phyloP scores from a whole-genome alignment of 2,329 filamentous ascomycete genomes.

The Colletotrichum tabaci region DNA sequence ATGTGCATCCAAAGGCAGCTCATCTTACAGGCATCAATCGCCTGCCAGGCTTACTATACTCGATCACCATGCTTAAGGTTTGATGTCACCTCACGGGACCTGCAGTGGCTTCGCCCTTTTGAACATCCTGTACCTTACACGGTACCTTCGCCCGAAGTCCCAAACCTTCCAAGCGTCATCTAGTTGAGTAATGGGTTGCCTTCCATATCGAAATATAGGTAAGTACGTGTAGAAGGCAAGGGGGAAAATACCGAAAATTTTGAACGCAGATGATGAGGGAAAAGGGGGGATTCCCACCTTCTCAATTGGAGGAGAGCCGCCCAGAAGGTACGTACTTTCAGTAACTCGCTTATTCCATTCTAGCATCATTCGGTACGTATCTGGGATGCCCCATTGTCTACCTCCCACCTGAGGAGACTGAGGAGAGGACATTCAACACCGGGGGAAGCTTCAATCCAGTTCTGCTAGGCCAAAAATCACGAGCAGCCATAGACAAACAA shows the following conservation, averaged over 20 bases:
- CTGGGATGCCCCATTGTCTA: too few relatives aligned
- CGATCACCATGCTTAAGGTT: constrained; percentile 36
- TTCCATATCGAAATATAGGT: too few relatives aligned
- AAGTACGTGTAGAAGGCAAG: neutral
- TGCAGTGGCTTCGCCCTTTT: constrained; percentile 10
- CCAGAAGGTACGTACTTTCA: neutral
- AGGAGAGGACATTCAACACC: too few relatives aligned
- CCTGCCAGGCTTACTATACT: neutral
- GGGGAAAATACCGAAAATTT: neutral
- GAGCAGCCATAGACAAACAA: neutral
- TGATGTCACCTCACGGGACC: constrained; percentile 31
- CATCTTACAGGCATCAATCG: constrained; percentile 1
- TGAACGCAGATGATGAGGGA: constrained; percentile 19
- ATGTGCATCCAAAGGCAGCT: neutral
- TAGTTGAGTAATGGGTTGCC: neutral
- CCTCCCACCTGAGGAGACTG: too few relatives aligned
- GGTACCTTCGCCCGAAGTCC: neutral
- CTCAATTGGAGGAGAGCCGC: constrained; percentile 13
- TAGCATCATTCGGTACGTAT: too few relatives aligned
- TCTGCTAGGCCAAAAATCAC: neutral
- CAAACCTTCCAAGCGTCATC: neutral
- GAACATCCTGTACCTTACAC: neutral
- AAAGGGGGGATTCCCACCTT: constrained; percentile 13
- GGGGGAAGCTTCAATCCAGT: too few relatives aligned
- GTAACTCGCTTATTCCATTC: neutral